Evolutionary conservation across 768 basidiomycete species (phyloP).

Genomic region (Termitomyces sp.): DNA sequence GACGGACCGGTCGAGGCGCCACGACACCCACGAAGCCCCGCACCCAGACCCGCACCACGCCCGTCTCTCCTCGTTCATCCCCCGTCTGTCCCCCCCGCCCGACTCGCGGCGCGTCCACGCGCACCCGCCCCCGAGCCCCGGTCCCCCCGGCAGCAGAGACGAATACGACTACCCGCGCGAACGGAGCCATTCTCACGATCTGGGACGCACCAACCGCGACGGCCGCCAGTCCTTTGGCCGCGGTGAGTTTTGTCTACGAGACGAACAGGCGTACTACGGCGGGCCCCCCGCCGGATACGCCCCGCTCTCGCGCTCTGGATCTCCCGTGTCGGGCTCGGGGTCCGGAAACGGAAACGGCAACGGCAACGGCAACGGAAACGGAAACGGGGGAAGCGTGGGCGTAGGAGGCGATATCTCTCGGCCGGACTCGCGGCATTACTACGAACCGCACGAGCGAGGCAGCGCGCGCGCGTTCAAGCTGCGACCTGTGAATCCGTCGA

Average conservation of each 20-base stretch:
- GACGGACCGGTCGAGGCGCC: constrained; percentile 40
- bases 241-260: constrained; percentile 17
- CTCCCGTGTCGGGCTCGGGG: constrained; percentile 52
- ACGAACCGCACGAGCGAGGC: constrained; percentile 34
- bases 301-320: constrained; percentile 47
- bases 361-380: constrained; percentile 17
- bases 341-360: constrained; percentile 24
- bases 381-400: background rate
- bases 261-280: constrained; percentile 31
- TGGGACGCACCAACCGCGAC: constrained; percentile 19
- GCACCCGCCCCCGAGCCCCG: constrained; percentile 66
- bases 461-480: constrained; percentile 40
- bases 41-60: constrained; percentile 26
- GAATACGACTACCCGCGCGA: constrained; percentile 45
- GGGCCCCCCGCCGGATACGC: constrained; percentile 24
- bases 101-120: constrained; percentile 44
- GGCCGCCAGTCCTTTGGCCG: constrained; percentile 24
- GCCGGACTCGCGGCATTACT: constrained; percentile 48
- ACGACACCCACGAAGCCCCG: constrained; percentile 19
- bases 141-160: constrained; percentile 48
- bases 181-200: constrained; percentile 23
- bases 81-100: constrained; percentile 28
- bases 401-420: constrained; percentile 38
- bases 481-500: constrained; percentile 41
- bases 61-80: constrained; percentile 23